Evolutionary conservation across 1,139 yeast species (phyloP), one percentile per base, ranked within the genome.

Genomic region (Suhomyces taliae): DNA sequence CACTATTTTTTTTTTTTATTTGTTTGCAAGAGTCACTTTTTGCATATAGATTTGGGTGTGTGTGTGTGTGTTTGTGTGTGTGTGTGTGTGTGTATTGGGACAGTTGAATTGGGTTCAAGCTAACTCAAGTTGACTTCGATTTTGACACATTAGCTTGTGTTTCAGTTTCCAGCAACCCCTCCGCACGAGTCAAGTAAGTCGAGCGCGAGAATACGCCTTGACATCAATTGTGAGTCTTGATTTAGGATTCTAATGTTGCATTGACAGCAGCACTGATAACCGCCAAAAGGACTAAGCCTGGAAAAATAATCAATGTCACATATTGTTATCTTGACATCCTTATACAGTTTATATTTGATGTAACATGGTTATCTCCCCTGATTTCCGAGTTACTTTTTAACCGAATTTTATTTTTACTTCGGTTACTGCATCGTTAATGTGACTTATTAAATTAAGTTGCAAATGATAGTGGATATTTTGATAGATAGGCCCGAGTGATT

Each of bases 401-500:
- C n/a, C 24, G 10, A 10, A 10, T 36, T 36, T 19, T 19, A 14
- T 19, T 19, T 19, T 19, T 4, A 19, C 3, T 19, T 19, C 24
- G 24, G 39, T 7, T n/a, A 29, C 39, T 36, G 39, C 43, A 40
- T 36, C 38, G 27, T 10, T 15, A 34, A 12, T n/a, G 48, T 37
- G 49, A 41, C 49, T 46, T 46, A 46, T 46, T 46, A 34, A 12
- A 29, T 46, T 46, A 46, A 46, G 46, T 41, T 37, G 46, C 46
- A 14, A 10, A 4, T 7, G 24, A 15, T 12, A 15, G 36, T 24
- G 31, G 39, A 37, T 27, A 37, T 27, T 11, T 39, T 39, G 41
- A 39, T 39, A 39, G 41, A 39, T 39, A 39, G 41, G 6, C 24
- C 15, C 31, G 40, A 37, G 33, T 37, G 44, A 41, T 38, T 31